phyloP scores from a whole-genome alignment of 805 yeast species.

The Cyberlindnera japonica region DNA sequence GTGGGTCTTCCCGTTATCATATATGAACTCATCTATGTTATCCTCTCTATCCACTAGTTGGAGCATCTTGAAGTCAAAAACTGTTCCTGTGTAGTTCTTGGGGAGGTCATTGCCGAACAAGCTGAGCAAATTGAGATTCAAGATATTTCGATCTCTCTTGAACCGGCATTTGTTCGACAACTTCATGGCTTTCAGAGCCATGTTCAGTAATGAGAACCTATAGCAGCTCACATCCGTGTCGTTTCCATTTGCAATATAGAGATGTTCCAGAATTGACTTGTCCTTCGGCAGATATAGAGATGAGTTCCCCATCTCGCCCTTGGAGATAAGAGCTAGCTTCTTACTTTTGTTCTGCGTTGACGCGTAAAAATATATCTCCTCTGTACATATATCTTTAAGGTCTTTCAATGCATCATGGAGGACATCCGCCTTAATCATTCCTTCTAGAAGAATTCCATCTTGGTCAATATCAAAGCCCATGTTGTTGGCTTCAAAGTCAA shows the following conservation, averaged over 20 bases:
- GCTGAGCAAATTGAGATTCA: slow-evolving; percentile 45
- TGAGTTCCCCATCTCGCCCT: slow-evolving; percentile 70
- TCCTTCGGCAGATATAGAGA: slow-evolving; percentile 65
- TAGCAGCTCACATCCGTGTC: slow-evolving; percentile 43
- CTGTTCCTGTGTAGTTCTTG: slow-evolving; percentile 38
- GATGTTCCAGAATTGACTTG: slow-evolving; percentile 56
- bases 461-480: slow-evolving; percentile 41
- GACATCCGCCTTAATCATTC: slow-evolving; percentile 49
- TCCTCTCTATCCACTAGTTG: slow-evolving; percentile 24
- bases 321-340: slow-evolving; percentile 49
- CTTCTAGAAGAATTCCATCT: slow-evolving; percentile 41
- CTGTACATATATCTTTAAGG: slow-evolving; percentile 50
- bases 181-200: slow-evolving; percentile 44
- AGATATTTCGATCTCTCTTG: slow-evolving; percentile 45
- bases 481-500: slow-evolving; percentile 30
- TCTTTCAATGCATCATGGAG: slow-evolving; percentile 53
- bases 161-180: slow-evolving; percentile 52
- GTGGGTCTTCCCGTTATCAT: slow-evolving; percentile 5
- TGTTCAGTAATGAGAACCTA: slow-evolving; percentile 45
- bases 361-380: slow-evolving; percentile 46
- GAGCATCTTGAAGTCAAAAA: slow-evolving; percentile 35
- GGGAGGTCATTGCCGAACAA: slow-evolving; percentile 29
- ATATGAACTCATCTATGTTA: slow-evolving; percentile 4
- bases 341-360: slow-evolving; percentile 28
- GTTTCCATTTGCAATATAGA: slow-evolving; percentile 35